phyloP scores from a whole-genome alignment of 768 basidiomycete genomes.

The Leccinellum albellum region DNA sequence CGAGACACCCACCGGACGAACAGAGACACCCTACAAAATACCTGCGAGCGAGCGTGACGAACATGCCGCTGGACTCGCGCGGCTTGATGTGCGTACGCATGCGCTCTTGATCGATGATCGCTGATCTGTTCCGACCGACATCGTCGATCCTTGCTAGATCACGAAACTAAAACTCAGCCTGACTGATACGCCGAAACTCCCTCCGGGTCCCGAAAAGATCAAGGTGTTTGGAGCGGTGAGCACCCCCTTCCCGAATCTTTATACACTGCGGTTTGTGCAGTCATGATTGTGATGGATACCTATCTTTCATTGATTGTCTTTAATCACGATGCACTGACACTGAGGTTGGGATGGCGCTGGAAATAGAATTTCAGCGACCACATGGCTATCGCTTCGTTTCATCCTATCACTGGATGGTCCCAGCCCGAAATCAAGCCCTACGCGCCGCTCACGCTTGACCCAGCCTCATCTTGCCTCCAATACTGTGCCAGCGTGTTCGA shows the following conservation, averaged over 20 bases:
- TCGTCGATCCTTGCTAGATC: conserved; percentile 36
- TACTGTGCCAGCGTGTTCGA: conserved; percentile 62
- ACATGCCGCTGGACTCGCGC: not conserved
- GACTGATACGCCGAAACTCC: conserved; percentile 45
- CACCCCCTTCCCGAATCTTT: not conserved
- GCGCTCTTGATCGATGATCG: not conserved
- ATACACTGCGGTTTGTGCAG: not conserved
- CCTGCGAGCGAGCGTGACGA: not conserved
- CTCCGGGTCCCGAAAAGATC: conserved; percentile 47
- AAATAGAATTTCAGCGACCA: conserved; percentile 48
- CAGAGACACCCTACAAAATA: conserved; percentile 2
- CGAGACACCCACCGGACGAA: not conserved
- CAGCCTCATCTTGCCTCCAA: conserved; percentile 52
- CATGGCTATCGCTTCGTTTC: conserved; percentile 68
- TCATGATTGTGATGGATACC: too few relatives aligned
- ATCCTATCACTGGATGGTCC: conserved; percentile 64
- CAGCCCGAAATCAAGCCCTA: conserved; percentile 72
- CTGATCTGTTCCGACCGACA: not conserved
- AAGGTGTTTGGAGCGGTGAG: conserved; percentile 52
- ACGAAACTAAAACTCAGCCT: conserved; percentile 49
- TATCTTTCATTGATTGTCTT: not conserved
- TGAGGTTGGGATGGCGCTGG: not conserved
- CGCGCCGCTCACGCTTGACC: conserved; percentile 56
- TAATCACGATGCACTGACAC: not conserved
- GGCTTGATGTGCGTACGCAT: conserved; percentile 19